phyloP scores from a whole-genome alignment of 2,329 filamentous ascomycete species.

The Byssoonygena ceratinophila region DNA sequence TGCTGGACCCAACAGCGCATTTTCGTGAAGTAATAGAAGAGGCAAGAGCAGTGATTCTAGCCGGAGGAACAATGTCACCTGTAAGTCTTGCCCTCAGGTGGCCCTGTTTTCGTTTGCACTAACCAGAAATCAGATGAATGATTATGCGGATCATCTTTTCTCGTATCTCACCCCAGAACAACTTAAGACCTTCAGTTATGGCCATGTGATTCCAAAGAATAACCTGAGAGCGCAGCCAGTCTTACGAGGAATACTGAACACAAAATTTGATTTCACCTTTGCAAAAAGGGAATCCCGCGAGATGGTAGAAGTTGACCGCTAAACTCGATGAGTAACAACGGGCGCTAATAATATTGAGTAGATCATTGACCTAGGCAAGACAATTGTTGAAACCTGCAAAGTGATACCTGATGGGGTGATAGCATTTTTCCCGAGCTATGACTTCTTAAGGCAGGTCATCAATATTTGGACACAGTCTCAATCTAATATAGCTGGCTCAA shows the following conservation, averaged over 20 bases:
- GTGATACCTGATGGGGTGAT: conserved; percentile 81
- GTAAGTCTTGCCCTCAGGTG: conserved; percentile 30
- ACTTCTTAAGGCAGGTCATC: conserved; percentile 70
- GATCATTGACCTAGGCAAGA: conserved; percentile 61
- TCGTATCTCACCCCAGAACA: conserved; percentile 55
- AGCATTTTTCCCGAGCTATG: conserved; percentile 91
- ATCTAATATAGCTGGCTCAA: conserved; percentile 22
- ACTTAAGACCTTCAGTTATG: conserved; percentile 77
- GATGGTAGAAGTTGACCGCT: conserved; percentile 39
- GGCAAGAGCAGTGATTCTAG: conserved; percentile 77
- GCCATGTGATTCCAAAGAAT: conserved; percentile 76
- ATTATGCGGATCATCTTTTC: conserved; percentile 79
- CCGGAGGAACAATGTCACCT: conserved; percentile 94
- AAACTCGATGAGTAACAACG: neutral
- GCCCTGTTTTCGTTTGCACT: neutral
- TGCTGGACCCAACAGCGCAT: conserved; percentile 82
- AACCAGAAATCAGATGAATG: conserved; percentile 51
- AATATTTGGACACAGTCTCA: conserved; percentile 47
- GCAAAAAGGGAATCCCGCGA: conserved; percentile 57
- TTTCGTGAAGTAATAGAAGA: conserved; percentile 79
- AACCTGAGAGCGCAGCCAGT: conserved; percentile 74
- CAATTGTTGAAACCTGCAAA: conserved; percentile 60
- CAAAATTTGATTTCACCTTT: conserved; percentile 77
- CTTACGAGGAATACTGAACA: conserved; percentile 37
- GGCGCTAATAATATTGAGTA: conserved; percentile 18